Conservation (phyloP, 768 basidiomycete genomes). For the Thelephora ganbajun region DNA sequence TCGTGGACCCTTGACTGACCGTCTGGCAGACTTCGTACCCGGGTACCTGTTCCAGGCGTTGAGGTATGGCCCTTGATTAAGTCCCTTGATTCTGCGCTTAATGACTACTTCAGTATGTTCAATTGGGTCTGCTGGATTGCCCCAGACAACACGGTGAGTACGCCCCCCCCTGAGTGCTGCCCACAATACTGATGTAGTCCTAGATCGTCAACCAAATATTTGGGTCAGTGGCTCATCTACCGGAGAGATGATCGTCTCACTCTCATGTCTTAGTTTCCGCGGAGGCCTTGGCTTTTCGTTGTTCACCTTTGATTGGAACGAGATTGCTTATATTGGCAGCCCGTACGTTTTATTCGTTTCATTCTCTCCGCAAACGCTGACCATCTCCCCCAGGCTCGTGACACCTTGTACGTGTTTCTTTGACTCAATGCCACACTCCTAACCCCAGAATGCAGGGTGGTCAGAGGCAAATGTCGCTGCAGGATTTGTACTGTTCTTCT, state of each 20-base stretch:
- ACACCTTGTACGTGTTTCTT: conserved; percentile 44
- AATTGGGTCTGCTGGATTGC: conserved; percentile 40
- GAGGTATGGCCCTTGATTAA: conserved; percentile 21
- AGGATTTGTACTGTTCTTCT: conserved; percentile 32
- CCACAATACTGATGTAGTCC: conserved; percentile 1
- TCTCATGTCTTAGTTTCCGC: conserved; percentile 11
- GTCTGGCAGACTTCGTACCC: conserved; percentile 37
- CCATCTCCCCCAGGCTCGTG: conserved; percentile 11
- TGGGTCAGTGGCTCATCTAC: conserved; percentile 27
- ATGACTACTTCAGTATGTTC: conserved; percentile 22
- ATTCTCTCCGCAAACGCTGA: neutral
- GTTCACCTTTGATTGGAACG: conserved; percentile 68
- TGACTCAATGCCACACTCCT: conserved; percentile 3
- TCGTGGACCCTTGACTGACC: neutral
- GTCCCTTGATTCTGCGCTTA: neutral
- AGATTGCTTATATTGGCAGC: conserved; percentile 57
- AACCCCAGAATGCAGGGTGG: conserved; percentile 66
- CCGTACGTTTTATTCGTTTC: conserved; percentile 26
- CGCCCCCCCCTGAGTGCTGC: neutral
- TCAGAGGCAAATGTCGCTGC: conserved; percentile 51
- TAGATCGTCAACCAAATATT: conserved; percentile 36
- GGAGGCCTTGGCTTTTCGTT: conserved; percentile 38
- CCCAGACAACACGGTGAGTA: conserved; percentile 21
- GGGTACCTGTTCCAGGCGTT: conserved; percentile 44
- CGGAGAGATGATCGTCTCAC: conserved; percentile 4